Base-by-base conservation (phyloP, 352 stramenopile species). In the Nothophytophthora sp. region DNA sequence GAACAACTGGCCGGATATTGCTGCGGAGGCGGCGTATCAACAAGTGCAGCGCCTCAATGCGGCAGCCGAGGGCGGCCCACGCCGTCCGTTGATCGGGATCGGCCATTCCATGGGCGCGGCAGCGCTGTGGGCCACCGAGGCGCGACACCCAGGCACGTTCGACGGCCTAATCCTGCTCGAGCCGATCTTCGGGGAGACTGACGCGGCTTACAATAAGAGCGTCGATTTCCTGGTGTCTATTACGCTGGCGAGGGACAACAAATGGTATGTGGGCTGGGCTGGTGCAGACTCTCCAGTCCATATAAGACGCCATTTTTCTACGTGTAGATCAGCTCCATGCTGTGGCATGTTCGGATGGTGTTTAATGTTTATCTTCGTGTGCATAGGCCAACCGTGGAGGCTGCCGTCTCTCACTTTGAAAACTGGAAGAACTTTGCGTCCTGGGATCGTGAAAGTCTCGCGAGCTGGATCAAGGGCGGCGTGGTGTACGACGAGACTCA, bases 91-190 rank as follows among this genome's bases (percentile, higher is more conserved):
- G 23, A 69, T 73, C 30, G 63, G 63, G 11, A 63, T 73, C 44
- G 66, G 70, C 7, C 63, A 81, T 30, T 81, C 70, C 11, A 81
- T 81, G 70, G 70, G 70, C 4, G 71, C 64, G 2, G 52, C 63
- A 6, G 51, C 65, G 29, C 45, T 82, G 2, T 79, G 67, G 71
- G 50, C 55, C 13, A 61, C 64, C 8, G 71, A 82, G 39, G 67
- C 56, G 23, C 51, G 27, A 33, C 41, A 76, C 50, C 71, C 71
- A 0, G 71, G 68, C 25, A 77, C 65, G 6, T 82, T 82, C 37
- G 64, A 82, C 39, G 62, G 55, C 1, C 55, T 82, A 9, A 55
- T 76, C 5, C 53, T 82, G 4, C 79, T 82, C 18, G 71, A 82
- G 34, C 71, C 71, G 16, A 71, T 78, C 28, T 81, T 67, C 20